phyloP scores from a whole-genome alignment of 495 filamentous ascomycete species.

The Tuber melanosporum region DNA sequence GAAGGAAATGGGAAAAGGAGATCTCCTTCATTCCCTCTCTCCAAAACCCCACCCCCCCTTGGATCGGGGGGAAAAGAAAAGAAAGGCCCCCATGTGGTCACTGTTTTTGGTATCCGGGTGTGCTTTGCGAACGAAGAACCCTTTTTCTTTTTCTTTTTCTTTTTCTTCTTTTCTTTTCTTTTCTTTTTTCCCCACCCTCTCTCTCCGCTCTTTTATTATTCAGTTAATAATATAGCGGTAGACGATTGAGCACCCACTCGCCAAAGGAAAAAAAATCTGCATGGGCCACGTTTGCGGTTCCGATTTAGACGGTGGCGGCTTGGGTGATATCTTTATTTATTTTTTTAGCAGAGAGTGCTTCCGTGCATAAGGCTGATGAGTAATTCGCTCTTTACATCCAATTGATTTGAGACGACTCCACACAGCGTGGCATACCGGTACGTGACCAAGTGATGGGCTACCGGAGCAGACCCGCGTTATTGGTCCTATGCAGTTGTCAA shows the following conservation, averaged over 20 bases:
- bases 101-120: neutral
- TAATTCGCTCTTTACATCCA: constrained; percentile 5
- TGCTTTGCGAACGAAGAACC: neutral
- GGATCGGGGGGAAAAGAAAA: neutral
- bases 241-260: constrained; percentile 16
- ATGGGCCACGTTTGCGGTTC: constrained; percentile 30
- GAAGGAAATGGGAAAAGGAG: neutral
- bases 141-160: neutral
- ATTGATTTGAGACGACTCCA: neutral
- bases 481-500: constrained; percentile 9
- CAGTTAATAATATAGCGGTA: neutral
- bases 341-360: constrained; percentile 19
- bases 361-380: constrained; percentile 38
- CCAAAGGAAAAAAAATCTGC: constrained; percentile 24
- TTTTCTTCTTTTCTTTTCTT: neutral
- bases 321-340: constrained; percentile 37
- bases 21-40: neutral
- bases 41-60: neutral
- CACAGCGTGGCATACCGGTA: constrained; percentile 17
- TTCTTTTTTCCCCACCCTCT: neutral
- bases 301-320: constrained; percentile 23
- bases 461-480: constrained; percentile 13
- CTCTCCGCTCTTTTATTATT: neutral
- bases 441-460: constrained; percentile 13
- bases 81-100: neutral